Evolutionary conservation across 2,329 filamentous ascomycete genomes (phyloP), one percentile per base, ranked within the genome.

Genomic region (Neofusicoccum sp.): DNA sequence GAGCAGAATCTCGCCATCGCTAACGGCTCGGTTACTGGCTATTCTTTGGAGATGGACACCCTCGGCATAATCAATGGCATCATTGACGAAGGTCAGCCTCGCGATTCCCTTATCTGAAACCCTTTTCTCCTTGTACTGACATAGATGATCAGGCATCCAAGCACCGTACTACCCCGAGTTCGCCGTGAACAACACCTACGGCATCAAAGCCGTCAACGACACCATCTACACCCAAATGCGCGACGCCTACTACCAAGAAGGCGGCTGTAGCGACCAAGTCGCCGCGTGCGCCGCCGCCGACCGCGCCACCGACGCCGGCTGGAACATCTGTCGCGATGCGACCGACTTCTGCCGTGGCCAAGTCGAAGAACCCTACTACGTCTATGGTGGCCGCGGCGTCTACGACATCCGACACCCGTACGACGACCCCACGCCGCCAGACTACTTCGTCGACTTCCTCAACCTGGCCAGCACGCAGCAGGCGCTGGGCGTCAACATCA

Each of bases 401-500:
- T 86, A 85, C 69, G 84, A 87, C 63, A 80, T 86, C 45, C 77
- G 81, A 0, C 81, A 47, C 31, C 59, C 78, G 2, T 71, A 78
- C 37, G 78, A 79, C 0, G 73, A 90, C 70, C 85, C 89, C 0
- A 89, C 89, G 65, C 89, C 90, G 3, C 81, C 86, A 0, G 77
- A 75, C 39, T 86, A 84, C 61, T 89, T 88, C 33, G 69, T 70
- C 11, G 79, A 78, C 37, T 83, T 81, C 73, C 81, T 93, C 61
- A 89, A 90, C 70, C 81, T 83, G 45, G 80, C 81, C 11, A 67
- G 73, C 5, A 80, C 90, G 1, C 84, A 86, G 66, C 71, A 83
- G 16, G 84, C 85, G 1, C 81, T 91, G 28, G 88, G 88, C 11
- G 83, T 88, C 1, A 84, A 84, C 7, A 73, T 89, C 58, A 89